Evolutionary conservation across 345 rosid species (phyloP), one percentile per base, ranked within the genome.

Genomic region (Ceriops tagal): DNA sequence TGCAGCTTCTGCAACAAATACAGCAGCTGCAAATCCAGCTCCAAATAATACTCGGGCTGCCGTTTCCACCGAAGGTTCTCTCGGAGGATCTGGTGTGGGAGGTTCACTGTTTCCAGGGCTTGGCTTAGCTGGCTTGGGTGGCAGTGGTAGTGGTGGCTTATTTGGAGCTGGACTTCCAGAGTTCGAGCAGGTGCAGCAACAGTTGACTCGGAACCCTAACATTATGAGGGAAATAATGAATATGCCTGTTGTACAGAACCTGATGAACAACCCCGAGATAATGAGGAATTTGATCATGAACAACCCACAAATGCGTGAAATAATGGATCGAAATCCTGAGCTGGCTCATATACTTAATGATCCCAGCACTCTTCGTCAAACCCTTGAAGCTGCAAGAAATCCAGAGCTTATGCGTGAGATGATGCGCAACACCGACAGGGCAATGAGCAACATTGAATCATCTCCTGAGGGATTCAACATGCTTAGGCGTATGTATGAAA

Each of bases 401-500:
- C 93, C 92, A 1, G 98, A 90, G 77, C 89, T 90, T 49, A 92
- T 92, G 93, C 90, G 92, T 58, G 96, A 92, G 77, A 86, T 89
- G 96, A 87, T 86, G 90, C 77, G 92, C 60, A 84, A 90, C 77
- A 84, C 90, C 3, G 92, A 85, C 67, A 81, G 92, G 69, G 95
- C 92, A 1, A 88, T 86, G 92, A 90, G 96, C 74, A 92, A 92
- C 65, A 90, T 87, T 57, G 88, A 88, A 78, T 83, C 95, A 61
- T 83, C 88, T 70, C 96, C 93, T 1, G 96, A 86, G 80, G 92
- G 92, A 46, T 87, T 88, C 77, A 90, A 87, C 82, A 86, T 85
- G 89, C 90, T 88, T 55, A 82, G 98, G 79, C 88, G 89, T 62
- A 90, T 88, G 96, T 88, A 88, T 81, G 96, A 86, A 80, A 88